These are phyloP conservation scores for Debaryomycetaceae sp. DNA, from an alignment of 1,139 yeast species.

Conservation along the genomic window DNA sequence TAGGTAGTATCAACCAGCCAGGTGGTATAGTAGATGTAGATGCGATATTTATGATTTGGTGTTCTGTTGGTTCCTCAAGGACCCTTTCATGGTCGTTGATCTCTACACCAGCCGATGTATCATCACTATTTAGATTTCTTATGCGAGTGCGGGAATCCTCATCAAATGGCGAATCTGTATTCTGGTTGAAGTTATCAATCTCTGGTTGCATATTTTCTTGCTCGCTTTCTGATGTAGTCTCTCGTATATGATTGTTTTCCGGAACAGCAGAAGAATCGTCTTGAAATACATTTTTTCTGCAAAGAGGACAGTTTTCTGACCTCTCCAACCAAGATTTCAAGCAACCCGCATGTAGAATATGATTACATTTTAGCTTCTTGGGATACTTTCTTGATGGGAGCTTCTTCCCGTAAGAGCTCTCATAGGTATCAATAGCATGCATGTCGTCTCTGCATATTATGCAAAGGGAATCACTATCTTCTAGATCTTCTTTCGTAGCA, in stretches of 20 bases:
- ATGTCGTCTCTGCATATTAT: slow-evolving; percentile 86
- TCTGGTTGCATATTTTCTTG: not conserved
- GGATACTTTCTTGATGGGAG: slow-evolving; percentile 52
- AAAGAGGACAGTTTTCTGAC: slow-evolving; percentile 88
- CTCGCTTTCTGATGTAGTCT: not conserved
- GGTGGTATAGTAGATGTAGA: slow-evolving; percentile 30
- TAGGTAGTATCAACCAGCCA: slow-evolving; percentile 32
- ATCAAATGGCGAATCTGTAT: slow-evolving; percentile 2
- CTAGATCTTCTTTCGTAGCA: slow-evolving; percentile 60
- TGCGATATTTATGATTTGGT: slow-evolving; percentile 22
- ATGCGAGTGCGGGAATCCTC: not conserved
- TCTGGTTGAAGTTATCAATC: not conserved
- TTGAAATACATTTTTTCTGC: slow-evolving; percentile 67
- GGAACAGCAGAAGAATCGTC: slow-evolving; percentile 1
- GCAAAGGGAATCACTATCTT: slow-evolving; percentile 60
- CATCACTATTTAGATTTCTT: not conserved
- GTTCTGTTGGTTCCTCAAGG: slow-evolving; percentile 4
- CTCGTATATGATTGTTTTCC: not conserved
- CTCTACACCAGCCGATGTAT: not conserved
- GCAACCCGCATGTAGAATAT: slow-evolving; percentile 86
- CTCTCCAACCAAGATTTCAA: slow-evolving; percentile 90
- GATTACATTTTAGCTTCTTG: slow-evolving; percentile 78
- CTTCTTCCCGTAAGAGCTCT: slow-evolving; percentile 17
- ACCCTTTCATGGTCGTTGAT: not conserved
- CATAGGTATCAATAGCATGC: slow-evolving; percentile 39